Evolutionary conservation across 2,329 filamentous ascomycete species (phyloP).

Genomic region (Pestalotiopsis sp.): DNA sequence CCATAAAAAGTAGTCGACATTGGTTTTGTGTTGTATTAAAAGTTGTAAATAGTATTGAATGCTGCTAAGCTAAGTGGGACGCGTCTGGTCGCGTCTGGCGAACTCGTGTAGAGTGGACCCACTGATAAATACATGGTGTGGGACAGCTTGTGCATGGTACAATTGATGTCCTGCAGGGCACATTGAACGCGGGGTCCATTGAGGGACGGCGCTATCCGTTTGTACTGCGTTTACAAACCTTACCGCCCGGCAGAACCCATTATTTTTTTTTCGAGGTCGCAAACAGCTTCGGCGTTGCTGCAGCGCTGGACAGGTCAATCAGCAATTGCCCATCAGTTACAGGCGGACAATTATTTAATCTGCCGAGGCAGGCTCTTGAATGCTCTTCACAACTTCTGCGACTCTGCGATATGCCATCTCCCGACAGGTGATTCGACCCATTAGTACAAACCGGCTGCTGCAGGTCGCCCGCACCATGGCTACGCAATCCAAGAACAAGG

Average conservation of each 20-base stretch:
- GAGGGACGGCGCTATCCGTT: conserved; percentile 3
- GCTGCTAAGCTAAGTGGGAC: background rate
- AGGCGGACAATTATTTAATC: background rate
- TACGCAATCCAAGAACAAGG: conserved; percentile 22
- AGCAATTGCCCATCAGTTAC: background rate
- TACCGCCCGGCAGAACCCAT: conserved; percentile 14
- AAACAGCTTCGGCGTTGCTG: background rate
- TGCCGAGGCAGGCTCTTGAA: background rate
- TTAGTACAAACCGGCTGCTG: conserved; percentile 12
- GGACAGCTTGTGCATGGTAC: too few relatives aligned
- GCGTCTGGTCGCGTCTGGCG: background rate
- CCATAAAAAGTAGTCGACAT: too few relatives aligned
- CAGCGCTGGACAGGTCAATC: background rate
- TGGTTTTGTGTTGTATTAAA: too few relatives aligned
- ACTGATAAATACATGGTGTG: background rate
- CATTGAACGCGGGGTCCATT: too few relatives aligned
- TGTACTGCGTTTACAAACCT: background rate
- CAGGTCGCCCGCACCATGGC: conserved; percentile 29
- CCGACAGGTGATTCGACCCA: conserved; percentile 22
- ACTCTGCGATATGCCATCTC: conserved; percentile 8
- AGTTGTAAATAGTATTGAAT: too few relatives aligned
- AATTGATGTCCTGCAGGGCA: too few relatives aligned
- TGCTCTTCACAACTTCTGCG: conserved; percentile 13
- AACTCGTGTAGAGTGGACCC: conserved; percentile 3
- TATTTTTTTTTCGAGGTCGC: conserved; percentile 5